Evolutionary conservation across 768 basidiomycete genomes (phyloP), one percentile per base, ranked within the genome.

Genomic region (Hysterangium stoloniferum): DNA sequence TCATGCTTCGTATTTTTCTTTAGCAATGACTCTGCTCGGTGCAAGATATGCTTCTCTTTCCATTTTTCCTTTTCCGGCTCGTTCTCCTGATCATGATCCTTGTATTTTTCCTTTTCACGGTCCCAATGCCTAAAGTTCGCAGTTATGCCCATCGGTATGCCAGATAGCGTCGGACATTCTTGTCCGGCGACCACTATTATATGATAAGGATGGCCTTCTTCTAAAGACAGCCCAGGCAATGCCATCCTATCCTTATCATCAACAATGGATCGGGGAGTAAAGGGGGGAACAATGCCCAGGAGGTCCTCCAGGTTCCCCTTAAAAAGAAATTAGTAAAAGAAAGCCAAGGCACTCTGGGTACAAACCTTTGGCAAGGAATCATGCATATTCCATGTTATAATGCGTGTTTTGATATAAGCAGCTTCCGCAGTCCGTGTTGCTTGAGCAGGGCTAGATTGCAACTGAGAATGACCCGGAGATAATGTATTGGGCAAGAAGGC

Each of bases 371-470:
- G 86, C 4, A 88, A 59, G 0, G 82, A 82, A 55, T 88, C 85
- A 55, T 89, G 83, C 86, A 90, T 90, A 56, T 89, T 90, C 86
- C 86, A 90, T 32, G 83, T 84, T 29, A 87, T 45, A 41, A 88
- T 77, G 36, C 80, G 69, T 33, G 86, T 67, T 59, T 88, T 89
- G 38, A 88, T 67, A 60, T 73, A 74, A 55, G n/a, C 52, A 58
- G 34, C 58, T 33, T 27, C 62, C 19, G 61, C 48, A n/a, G 57
- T 52, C 24, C 56, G 58, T 55, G 57, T 61, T 40, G 59, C 45
- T 8, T 54, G n/a, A 52, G 41, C 57, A 41, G 17, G 63, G 59
- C 53, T 52, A 60, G 27, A 58, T 57, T 41, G 56, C 31, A 49
- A 55, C 7, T 58, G 53, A 29, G 60, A 53, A 19, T 53, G 45